Percentiles rank a stretch among this genome's conserved stretches.
Evolutionary conservation across 2,329 filamentous ascomycete genomes (phyloP).

Genomic region (Talaromyces verruculosus): DNA sequence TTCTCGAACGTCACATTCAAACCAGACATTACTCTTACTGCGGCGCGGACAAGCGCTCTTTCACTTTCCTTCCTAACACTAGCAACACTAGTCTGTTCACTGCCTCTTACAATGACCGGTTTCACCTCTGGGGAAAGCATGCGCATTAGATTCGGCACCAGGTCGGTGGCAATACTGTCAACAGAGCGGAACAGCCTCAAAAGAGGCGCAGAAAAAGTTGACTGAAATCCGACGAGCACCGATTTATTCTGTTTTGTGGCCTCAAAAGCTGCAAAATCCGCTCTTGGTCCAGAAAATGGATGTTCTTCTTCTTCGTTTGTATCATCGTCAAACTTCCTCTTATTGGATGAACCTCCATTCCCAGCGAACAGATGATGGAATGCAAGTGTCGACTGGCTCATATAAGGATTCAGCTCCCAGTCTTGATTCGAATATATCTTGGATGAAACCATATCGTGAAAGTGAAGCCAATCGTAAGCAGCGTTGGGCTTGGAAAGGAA

Average conservation of each 20-base stretch:
- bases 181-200: conserved; percentile 75
- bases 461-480: conserved; percentile 93
- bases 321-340: conserved; percentile 45
- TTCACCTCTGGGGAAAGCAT: conserved; percentile 88
- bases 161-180: conserved; percentile 74
- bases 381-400: conserved; percentile 80
- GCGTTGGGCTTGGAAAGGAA: conserved; percentile 82
- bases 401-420: conserved; percentile 87
- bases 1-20: conserved; percentile 79
- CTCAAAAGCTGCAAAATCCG: conserved; percentile 79
- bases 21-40: conserved; percentile 79
- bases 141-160: conserved; percentile 79
- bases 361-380: conserved; percentile 91
- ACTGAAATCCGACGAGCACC: conserved; percentile 71
- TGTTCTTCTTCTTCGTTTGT: conserved; percentile 51
- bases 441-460: conserved; percentile 80
- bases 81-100: conserved; percentile 65
- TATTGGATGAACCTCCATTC: conserved; percentile 50
- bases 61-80: conserved; percentile 87
- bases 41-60: conserved; percentile 73
- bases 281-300: conserved; percentile 78
- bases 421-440: conserved; percentile 81
- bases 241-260: conserved; percentile 75
- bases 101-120: conserved; percentile 78
- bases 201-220: conserved; percentile 68